These are phyloP conservation scores for Fusarium verrucosum DNA, from an alignment of 2,329 filamentous ascomycete genomes.

Conservation along the genomic window DNA sequence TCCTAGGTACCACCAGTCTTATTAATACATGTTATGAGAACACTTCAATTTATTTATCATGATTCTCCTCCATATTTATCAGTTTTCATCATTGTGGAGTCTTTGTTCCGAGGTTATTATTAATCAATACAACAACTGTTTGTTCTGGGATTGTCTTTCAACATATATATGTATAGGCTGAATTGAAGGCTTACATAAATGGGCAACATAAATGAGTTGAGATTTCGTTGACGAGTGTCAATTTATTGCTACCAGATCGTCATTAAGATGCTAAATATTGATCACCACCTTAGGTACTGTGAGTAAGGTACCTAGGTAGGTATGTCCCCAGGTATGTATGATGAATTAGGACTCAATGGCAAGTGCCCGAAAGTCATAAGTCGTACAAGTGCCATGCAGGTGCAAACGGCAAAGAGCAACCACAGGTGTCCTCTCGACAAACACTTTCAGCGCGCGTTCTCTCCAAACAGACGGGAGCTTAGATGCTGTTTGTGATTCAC, in stretches of 20 bases:
- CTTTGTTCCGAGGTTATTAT: too few relatives aligned
- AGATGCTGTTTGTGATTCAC: neutral
- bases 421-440: neutral
- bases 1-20: too few relatives aligned
- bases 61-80: neutral
- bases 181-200: neutral
- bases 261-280: too few relatives aligned
- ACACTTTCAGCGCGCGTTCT: neutral
- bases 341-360: too few relatives aligned
- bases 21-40: neutral
- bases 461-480: neutral
- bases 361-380: neutral
- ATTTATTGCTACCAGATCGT: neutral
- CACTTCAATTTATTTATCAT: neutral
- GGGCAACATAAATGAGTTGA: too few relatives aligned
- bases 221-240: neutral
- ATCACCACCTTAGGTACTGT: too few relatives aligned
- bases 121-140: too few relatives aligned
- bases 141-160: neutral
- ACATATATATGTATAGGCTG: neutral
- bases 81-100: neutral
- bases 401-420: neutral
- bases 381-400: constrained; percentile 3
- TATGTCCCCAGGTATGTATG: too few relatives aligned
- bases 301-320: too few relatives aligned